Evolutionary conservation across 202 grass and related monocot genomes (phyloP).

Genomic region (Setaria italica): DNA sequence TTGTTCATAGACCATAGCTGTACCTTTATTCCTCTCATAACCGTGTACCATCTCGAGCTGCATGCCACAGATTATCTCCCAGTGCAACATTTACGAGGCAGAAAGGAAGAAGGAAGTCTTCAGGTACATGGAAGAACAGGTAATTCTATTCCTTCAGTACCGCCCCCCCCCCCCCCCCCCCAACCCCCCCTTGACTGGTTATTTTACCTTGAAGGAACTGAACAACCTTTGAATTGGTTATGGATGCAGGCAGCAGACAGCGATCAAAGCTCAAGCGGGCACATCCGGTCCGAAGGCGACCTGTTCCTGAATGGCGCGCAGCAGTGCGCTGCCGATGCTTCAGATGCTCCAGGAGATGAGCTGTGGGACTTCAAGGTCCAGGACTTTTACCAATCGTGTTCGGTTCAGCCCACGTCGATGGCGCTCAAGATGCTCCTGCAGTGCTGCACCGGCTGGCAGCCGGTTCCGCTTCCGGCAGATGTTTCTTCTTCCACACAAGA

Average conservation of each 20-base stretch:
- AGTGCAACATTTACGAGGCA: constrained; percentile 91
- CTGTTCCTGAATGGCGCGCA: constrained; percentile 62
- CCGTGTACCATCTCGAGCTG: background rate
- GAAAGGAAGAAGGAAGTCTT: constrained; percentile 73
- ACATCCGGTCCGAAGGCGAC: constrained; percentile 77
- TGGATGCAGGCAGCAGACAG: constrained; percentile 67
- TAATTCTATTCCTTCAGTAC: background rate
- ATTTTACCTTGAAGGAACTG: background rate
- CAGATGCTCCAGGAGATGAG: constrained; percentile 7
- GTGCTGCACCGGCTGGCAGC: constrained; percentile 58
- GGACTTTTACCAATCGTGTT: constrained; percentile 45
- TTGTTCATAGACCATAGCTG: background rate
- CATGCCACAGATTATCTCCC: constrained; percentile 68
- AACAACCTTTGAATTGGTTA: constrained; percentile 4
- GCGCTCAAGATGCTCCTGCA: constrained; percentile 61
- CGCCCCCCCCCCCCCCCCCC: too few species aligned
- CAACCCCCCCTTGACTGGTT: background rate
- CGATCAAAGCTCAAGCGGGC: constrained; percentile 50
- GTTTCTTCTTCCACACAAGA: background rate
- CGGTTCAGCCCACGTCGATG: constrained; percentile 54
- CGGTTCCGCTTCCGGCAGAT: constrained; percentile 48
- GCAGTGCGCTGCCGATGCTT: background rate
- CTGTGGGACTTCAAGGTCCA: constrained; percentile 44
- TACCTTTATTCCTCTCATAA: background rate
- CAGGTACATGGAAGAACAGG: constrained; percentile 71